Base-by-base conservation (phyloP, 495 filamentous ascomycete species). In the Lentithecium fluviatile region DNA sequence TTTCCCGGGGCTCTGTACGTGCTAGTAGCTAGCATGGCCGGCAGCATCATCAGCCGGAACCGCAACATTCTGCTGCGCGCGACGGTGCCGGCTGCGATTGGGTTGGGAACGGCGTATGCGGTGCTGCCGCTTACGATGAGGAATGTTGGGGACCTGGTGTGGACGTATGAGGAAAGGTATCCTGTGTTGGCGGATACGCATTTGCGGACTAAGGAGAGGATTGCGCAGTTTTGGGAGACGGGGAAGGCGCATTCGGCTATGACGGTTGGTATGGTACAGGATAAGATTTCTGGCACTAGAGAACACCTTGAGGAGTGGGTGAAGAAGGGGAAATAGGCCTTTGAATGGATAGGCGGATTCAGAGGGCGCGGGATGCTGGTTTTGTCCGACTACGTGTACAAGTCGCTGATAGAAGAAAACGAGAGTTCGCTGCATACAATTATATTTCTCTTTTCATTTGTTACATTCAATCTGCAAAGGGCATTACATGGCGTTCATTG, bases 1-100 rank as follows among this genome's bases (percentile, higher is more conserved):
- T 82, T 95, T 70, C 94, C 94, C 24, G 90, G 91, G 5, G 74
- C 83, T 37, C 80, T 97, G 60, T 97, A 97, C 76, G 90, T 96
- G 36, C 83, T 96, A 13, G 90, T 98, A 2, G 83, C 90, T 11
- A 84, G 88, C 59, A 96, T 98, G 91, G 87, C 92, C 29, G 92
- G 92, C 63, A 88, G 83, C 65, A 97, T 98, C 70, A 76, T 95
- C 26, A 81, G 88, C 45, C 83, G 94, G 51, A 94, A 95, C 77
- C 83, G 93, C 43, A 89, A 88, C 65, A 78, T 96, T 42, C 71
- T 95, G 58, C 77, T 97, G 24, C 83, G 93, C 43, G 82, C 83
- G 37, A 75, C 83, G 13, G 79, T 88, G 4, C 94, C 76, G 1
- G 53, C 73, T 2, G 68, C 71, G 6, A 71, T 75, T 15, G 76